Percentiles rank a stretch among this genome's conserved stretches.
Evolutionary conservation across 1,284 basidiomycete genomes (phyloP).

Genomic region (Trichosporon asahii): DNA sequence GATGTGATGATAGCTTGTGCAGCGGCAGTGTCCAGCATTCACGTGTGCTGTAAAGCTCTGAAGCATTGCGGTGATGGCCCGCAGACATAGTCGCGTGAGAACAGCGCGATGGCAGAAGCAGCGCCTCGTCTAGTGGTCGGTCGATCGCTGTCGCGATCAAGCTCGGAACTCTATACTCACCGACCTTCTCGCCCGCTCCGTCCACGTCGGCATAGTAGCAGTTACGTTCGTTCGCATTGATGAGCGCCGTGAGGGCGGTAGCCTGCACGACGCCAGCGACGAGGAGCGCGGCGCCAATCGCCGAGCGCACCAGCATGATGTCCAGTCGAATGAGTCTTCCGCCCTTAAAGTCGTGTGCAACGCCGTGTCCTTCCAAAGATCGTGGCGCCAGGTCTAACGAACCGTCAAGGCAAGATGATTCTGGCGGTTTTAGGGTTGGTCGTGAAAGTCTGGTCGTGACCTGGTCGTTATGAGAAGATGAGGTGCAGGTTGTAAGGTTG

Average conservation of each 20-base stretch:
- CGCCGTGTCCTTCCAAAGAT: no score
- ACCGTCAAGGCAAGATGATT: not conserved
- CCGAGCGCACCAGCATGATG: slow-evolving; percentile 6
- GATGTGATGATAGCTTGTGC: no score
- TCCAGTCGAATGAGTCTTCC: no score
- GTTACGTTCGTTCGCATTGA: slow-evolving; percentile 77
- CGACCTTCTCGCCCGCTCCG: slow-evolving; percentile 50
- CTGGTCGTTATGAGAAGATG: no score
- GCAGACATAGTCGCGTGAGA: not conserved
- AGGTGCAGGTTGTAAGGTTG: not conserved
- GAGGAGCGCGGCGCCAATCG: slow-evolving; percentile 17
- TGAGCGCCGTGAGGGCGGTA: slow-evolving; percentile 80
- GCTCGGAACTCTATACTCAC: slow-evolving; percentile 30
- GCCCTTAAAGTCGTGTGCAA: no score
- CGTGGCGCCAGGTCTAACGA: not conserved
- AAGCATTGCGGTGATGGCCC: no score
- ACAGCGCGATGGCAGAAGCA: not conserved
- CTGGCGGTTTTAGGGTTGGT: not conserved
- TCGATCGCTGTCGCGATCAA: not conserved
- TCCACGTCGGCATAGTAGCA: slow-evolving; percentile 99
- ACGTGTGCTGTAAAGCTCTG: no score
- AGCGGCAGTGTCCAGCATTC: no score
- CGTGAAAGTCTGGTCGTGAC: not conserved
- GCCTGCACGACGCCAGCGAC: slow-evolving; percentile 31
- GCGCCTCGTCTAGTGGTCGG: no score